Evolutionary conservation across 176 grass and related monocot species (phyloP).

Genomic region (Carex pumila): DNA sequence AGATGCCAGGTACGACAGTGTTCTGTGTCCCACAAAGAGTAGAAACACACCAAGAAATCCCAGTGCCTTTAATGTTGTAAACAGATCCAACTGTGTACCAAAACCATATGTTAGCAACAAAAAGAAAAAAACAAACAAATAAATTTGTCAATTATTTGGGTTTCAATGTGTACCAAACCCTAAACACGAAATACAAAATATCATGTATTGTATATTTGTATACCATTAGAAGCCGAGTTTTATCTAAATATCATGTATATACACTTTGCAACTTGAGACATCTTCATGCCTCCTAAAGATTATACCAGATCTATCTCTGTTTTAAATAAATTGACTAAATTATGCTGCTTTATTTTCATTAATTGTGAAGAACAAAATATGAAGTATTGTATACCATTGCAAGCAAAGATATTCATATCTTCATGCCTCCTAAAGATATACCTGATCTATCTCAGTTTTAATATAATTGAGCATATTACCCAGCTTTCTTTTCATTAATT

Average conservation of each 20-base stretch:
- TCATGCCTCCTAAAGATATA: neutral
- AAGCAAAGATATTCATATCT: neutral
- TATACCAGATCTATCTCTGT: no score
- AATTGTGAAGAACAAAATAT: no score
- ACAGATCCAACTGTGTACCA: constrained; percentile 79
- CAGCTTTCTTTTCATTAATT: neutral
- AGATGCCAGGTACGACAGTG: constrained; percentile 55
- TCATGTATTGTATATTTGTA: neutral
- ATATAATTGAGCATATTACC: neutral
- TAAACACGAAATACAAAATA: neutral
- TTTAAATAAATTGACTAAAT: no score
- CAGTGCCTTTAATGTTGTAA: constrained; percentile 77
- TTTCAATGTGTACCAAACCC: neutral
- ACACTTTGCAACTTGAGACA: neutral
- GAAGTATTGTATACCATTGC: no score
- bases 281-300: neutral
- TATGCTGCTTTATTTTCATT: no score
- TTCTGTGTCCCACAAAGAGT: constrained; percentile 72
- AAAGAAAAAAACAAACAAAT: neutral
- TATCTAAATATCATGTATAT: neutral
- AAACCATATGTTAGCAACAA: neutral
- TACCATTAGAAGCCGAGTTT: neutral
- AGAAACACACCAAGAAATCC: constrained; percentile 55
- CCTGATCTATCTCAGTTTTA: neutral
- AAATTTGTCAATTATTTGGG: no score